phyloP scores from a whole-genome alignment of 495 filamentous ascomycete genomes.

The Hypoxylon cercidicola region DNA sequence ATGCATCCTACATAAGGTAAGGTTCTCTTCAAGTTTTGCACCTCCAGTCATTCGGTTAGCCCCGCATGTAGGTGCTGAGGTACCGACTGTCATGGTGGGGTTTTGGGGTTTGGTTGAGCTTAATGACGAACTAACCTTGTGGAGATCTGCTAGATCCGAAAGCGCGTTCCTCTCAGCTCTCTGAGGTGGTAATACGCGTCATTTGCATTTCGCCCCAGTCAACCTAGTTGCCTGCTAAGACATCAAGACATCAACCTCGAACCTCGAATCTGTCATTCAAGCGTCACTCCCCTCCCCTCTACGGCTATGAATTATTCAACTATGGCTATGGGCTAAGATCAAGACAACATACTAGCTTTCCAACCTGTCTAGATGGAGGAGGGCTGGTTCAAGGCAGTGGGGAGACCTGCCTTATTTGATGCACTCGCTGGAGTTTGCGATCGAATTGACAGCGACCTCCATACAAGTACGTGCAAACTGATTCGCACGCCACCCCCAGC shows the following conservation, averaged over 20 bases:
- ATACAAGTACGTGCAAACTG: constrained; percentile 45
- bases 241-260: too few relatives aligned
- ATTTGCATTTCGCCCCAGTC: constrained; percentile 1
- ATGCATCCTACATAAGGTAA: too few relatives aligned
- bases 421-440: constrained; percentile 55
- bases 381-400: constrained; percentile 50
- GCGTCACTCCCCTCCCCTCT: not conserved
- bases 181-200: constrained; percentile 19
- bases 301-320: constrained; percentile 6
- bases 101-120: constrained; percentile 8
- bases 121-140: not conserved
- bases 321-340: not conserved
- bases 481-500: not conserved
- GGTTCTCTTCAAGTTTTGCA: too few relatives aligned
- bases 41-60: too few relatives aligned
- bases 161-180: constrained; percentile 13
- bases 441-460: constrained; percentile 48
- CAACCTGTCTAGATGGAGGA: constrained; percentile 48
- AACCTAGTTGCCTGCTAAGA: not conserved
- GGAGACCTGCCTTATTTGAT: constrained; percentile 51
- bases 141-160: constrained; percentile 16
- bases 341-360: not conserved
- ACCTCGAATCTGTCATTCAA: too few relatives aligned
- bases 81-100: not conserved
- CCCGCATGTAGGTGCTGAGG: too few relatives aligned